These are phyloP conservation scores for Herpetomonas tarakana DNA, from an alignment of 208 protist species.

Conservation along the genomic window DNA sequence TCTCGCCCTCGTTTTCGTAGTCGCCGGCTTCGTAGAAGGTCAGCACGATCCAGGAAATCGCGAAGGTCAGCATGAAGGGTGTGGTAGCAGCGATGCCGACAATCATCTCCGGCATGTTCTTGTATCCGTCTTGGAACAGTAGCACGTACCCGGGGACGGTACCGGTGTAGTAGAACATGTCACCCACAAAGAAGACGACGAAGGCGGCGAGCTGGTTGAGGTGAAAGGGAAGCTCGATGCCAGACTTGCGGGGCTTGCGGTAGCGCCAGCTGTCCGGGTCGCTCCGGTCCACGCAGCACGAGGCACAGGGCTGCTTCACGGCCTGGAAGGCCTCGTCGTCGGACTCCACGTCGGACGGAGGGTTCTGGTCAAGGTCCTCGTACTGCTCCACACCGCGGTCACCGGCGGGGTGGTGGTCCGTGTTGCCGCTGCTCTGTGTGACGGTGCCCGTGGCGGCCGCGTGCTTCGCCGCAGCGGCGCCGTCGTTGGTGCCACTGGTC, in stretches of 20 bases:
- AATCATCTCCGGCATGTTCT: slow-evolving; percentile 42
- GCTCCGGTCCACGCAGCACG: slow-evolving; percentile 48
- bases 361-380: slow-evolving; percentile 6
- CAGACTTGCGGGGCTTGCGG: slow-evolving; percentile 43
- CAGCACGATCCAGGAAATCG: slow-evolving; percentile 25
- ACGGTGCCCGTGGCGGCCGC: not conserved
- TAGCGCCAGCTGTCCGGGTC: slow-evolving; percentile 49
- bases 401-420: slow-evolving; percentile 2
- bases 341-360: slow-evolving; percentile 1
- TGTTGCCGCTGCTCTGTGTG: slow-evolving; percentile 4
- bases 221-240: slow-evolving; percentile 71
- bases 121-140: slow-evolving; percentile 32
- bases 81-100: slow-evolving; percentile 22
- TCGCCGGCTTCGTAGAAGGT: slow-evolving; percentile 55
- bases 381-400: slow-evolving; percentile 7
- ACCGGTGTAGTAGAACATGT: slow-evolving; percentile 43
- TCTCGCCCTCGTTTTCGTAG: slow-evolving; percentile 33
- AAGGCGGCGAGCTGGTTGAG: slow-evolving; percentile 51
- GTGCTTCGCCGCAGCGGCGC: too few relatives aligned
- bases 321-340: slow-evolving; percentile 9
- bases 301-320: slow-evolving; percentile 23
- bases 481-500: not conserved
- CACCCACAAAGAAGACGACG: slow-evolving; percentile 31
- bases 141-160: slow-evolving; percentile 40
- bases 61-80: slow-evolving; percentile 15